A percentile compares a stretch with the other conserved stretches of the same genome.
phyloP scores from a whole-genome alignment of 805 yeast species.

The Monosporozyma yasuniensis region DNA sequence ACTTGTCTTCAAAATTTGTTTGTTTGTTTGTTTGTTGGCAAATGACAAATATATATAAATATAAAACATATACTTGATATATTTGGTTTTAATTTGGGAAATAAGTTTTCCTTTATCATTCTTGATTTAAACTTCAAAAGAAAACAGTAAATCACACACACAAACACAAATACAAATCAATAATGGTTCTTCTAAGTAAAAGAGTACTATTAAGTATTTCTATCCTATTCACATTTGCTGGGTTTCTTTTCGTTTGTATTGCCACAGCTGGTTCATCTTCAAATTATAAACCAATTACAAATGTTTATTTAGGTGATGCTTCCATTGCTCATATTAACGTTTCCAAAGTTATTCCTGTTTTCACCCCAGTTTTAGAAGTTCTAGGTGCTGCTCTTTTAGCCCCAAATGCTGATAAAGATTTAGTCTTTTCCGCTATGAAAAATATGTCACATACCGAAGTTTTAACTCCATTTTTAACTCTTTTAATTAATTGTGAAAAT shows the following conservation, averaged over 20 bases:
- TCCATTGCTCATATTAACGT: slow-evolving; percentile 27
- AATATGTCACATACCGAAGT: slow-evolving; percentile 21
- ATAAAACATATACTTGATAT: no score
- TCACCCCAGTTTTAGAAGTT: slow-evolving; percentile 21
- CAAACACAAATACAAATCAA: neutral
- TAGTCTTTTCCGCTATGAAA: slow-evolving; percentile 19
- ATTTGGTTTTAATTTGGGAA: no score
- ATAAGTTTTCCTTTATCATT: neutral
- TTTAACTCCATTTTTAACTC: slow-evolving; percentile 21
- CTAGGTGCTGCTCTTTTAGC: slow-evolving; percentile 23
- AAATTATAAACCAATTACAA: slow-evolving; percentile 24
- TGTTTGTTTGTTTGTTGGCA: no score
- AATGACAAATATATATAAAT: neutral
- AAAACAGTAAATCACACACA: neutral
- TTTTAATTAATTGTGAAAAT: slow-evolving; percentile 22
- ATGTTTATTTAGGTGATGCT: slow-evolving; percentile 28
- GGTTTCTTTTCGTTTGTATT: slow-evolving; percentile 24
- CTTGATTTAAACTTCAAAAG: neutral
- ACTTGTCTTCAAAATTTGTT: no score
- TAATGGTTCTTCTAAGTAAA: slow-evolving; percentile 2
- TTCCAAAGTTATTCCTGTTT: slow-evolving; percentile 27
- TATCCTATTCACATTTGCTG: slow-evolving; percentile 18
- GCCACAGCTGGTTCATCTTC: slow-evolving; percentile 28
- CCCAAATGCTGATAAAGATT: slow-evolving; percentile 14
- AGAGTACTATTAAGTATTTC: slow-evolving; percentile 4